Evolutionary conservation across 495 filamentous ascomycete species (phyloP).

Genomic region (Hamigera avellanea): DNA sequence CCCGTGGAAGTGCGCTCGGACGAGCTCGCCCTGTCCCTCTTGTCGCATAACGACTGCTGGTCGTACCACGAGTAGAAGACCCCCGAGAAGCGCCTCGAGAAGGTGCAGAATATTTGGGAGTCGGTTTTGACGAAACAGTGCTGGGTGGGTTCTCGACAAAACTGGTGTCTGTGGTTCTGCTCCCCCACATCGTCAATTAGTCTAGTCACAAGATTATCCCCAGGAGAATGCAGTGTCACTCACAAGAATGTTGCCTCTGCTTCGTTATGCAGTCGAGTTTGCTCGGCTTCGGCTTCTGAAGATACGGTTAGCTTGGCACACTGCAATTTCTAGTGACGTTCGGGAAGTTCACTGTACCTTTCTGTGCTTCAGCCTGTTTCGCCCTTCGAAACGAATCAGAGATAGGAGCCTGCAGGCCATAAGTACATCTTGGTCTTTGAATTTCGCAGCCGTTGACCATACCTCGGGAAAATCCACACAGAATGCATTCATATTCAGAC

Average conservation of each 20-base stretch:
- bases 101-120: constrained; percentile 51
- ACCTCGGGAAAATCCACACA: constrained; percentile 98
- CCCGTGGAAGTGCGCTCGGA: constrained; percentile 30
- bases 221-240: constrained; percentile 14
- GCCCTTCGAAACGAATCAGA: constrained; percentile 63
- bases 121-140: constrained; percentile 45
- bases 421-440: too few species aligned
- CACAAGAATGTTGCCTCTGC: constrained; percentile 84
- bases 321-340: not conserved
- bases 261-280: constrained; percentile 26
- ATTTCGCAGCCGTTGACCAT: constrained; percentile 3
- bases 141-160: constrained; percentile 82
- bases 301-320: constrained; percentile 7
- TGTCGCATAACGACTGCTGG: constrained; percentile 29
- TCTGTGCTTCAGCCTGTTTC: constrained; percentile 39
- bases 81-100: constrained; percentile 9
- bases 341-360: constrained; percentile 17
- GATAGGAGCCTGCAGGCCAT: constrained; percentile 42
- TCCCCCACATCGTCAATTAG: constrained; percentile 10
- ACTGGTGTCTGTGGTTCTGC: constrained; percentile 84
- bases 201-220: not conserved
- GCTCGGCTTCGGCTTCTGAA: constrained; percentile 23
- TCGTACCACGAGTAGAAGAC: constrained; percentile 22
- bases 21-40: constrained; percentile 26
- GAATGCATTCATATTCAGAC: constrained; percentile 97